These are phyloP conservation scores for Pharus latifolius DNA, from an alignment of 176 grass and related monocot species.

Conservation along the genomic window DNA sequence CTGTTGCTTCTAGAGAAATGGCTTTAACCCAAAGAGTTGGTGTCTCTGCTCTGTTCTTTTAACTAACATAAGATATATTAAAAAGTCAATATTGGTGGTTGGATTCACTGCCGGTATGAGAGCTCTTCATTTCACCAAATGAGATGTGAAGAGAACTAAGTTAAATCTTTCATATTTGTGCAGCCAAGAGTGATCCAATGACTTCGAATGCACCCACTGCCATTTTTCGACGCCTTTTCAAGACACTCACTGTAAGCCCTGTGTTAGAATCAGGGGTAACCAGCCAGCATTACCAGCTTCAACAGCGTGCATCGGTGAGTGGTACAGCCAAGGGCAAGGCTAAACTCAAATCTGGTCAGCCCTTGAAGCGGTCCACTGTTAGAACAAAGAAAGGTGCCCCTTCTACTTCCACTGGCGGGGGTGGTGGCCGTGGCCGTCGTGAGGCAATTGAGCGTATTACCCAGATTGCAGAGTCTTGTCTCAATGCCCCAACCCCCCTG, in stretches of 20 bases:
- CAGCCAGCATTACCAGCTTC: conserved; percentile 32
- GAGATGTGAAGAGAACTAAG: not conserved
- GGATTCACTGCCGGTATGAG: not conserved
- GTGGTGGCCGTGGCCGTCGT: conserved; percentile 25
- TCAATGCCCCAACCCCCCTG: conserved; percentile 51
- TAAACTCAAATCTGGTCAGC: conserved; percentile 47
- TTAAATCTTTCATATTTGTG: not conserved
- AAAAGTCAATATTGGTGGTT: too few species aligned
- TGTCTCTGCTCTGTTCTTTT: too few species aligned
- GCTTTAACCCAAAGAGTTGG: too few species aligned
- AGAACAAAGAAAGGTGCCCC: conserved; percentile 32
- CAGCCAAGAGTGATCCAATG: not conserved
- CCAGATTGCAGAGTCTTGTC: conserved; percentile 58
- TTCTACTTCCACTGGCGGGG: conserved; percentile 4
- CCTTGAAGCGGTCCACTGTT: conserved; percentile 42
- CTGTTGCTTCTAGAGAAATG: too few species aligned
- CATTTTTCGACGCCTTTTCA: conserved; percentile 17
- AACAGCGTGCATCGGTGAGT: conserved; percentile 36
- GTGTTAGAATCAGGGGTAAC: not conserved
- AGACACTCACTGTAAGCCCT: not conserved
- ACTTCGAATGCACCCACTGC: not conserved
- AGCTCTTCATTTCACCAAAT: not conserved
- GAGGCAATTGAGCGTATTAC: conserved; percentile 49
- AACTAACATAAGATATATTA: too few species aligned
- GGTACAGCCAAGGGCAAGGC: conserved; percentile 78